phyloP scores from a whole-genome alignment of 768 basidiomycete species.

The Agrocybe pediades region DNA sequence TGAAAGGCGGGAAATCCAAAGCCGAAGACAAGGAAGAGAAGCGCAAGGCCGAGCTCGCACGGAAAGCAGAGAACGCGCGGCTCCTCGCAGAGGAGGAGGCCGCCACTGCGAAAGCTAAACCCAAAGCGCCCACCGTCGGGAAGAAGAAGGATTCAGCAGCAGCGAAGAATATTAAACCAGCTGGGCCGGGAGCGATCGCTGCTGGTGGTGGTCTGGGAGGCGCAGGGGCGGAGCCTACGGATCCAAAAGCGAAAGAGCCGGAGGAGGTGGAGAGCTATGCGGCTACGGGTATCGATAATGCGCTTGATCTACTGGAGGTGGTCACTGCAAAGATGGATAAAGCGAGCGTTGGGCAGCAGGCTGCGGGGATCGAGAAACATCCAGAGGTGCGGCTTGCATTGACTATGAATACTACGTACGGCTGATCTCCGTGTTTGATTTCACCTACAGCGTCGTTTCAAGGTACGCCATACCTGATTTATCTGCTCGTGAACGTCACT shows the following conservation, averaged over 20 bases:
- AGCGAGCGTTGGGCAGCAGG: constrained; percentile 85
- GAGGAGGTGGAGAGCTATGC: constrained; percentile 65
- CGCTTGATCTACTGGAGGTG: constrained; percentile 83
- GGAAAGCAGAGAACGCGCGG: constrained; percentile 85
- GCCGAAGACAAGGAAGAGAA: constrained; percentile 81
- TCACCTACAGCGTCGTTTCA: constrained; percentile 77
- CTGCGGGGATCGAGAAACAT: constrained; percentile 85
- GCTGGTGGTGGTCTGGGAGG: constrained; percentile 58
- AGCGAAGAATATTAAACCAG: constrained; percentile 49
- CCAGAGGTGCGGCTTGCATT: constrained; percentile 71
- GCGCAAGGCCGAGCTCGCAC: constrained; percentile 75
- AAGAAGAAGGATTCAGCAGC: constrained; percentile 54
- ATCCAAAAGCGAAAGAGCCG: constrained; percentile 29
- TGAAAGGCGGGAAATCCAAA: constrained; percentile 59
- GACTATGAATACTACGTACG: neutral
- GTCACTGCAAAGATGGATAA: constrained; percentile 94
- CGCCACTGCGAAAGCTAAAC: constrained; percentile 53
- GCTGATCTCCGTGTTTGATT: constrained; percentile 7
- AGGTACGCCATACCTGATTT: constrained; percentile 45
- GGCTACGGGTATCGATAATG: constrained; percentile 90
- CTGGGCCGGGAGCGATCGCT: constrained; percentile 84
- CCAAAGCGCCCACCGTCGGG: constrained; percentile 60
- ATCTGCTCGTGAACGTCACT: constrained; percentile 1
- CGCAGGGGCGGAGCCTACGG: constrained; percentile 13
- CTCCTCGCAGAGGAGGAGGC: constrained; percentile 90